Base-by-base conservation (phyloP, 257 asterid genomes). In the Capsicum pubescens region DNA sequence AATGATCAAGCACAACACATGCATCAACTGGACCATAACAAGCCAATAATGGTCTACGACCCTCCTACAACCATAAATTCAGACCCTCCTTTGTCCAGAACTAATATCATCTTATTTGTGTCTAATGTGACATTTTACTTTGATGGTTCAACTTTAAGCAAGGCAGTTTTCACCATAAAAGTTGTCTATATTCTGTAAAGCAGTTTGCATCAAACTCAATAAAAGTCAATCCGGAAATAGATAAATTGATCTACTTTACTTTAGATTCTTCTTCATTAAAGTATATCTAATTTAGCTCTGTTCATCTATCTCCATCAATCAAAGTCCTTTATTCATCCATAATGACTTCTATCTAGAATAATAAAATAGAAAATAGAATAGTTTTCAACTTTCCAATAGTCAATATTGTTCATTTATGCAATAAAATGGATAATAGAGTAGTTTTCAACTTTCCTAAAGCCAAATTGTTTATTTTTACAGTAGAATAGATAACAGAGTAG, bases 21-120 rank as follows among this genome's bases (percentile, higher is more conserved):
- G 4, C 17, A 71, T 71, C 8, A 44, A 44, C 2, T 44, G 35
- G 14, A 44, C 57, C 36, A 71, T 8, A 17, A 46, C 1, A 46
- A 71, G 79, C 36, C 57, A 71, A 42, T 39, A 42, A 8, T 70
- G 2, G 56, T 5, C 35, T 11, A 8, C 35, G 42, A 7, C 32
- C 56, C 56, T 70, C 78, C 14, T 70, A 35, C 35, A 69, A 69
- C 55, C 54, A 70, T 70, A 70, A 42, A 42, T 69, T 16, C 56
- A 21, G 2, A 71, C 8, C 57, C 56, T 36, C 16, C 6, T 71
- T 44, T 46, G 39, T 46, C 58, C 56, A 9, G 39, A 9, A n/a
- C 9, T n/a, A 42, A 63, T 64, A 48, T 26, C 32, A 26, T 42
- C 80, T 72, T 72, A 10, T 46, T n/a, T 17, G 57, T 46, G 9